Evolutionary conservation across 2,329 filamentous ascomycete genomes (phyloP), one percentile per base, ranked within the genome.

Genomic region (Tolypocladium sp.): DNA sequence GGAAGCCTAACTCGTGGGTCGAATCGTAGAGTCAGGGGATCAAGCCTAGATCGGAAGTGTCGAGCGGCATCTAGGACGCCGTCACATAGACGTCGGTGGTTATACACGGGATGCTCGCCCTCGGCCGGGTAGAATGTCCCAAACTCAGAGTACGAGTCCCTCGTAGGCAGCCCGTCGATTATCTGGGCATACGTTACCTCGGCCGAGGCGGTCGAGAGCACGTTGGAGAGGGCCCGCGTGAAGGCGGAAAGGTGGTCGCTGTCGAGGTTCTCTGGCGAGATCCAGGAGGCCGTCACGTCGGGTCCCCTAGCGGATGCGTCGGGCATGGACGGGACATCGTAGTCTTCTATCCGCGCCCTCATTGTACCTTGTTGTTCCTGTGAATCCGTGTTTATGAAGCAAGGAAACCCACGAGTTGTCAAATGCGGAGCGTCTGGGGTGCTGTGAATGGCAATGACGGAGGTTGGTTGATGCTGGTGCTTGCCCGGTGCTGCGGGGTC

Each of bases 141-240:
- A 20, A 52, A 52, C 15, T 52, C 49, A 20, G 25, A 8, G 25
- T 30, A 35, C 25, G 49, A 52, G 22, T 52, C 49, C 25, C 25
- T 33, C 27, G 49, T 52, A 9, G 65, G 64, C 0, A 63, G 59
- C 1, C 63, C 64, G 25, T 66, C 60, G 3, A 64, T 62, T 6
- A 66, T 61, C 9, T 66, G 63, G 0, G 63, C 61, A 15, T 63
- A 65, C 0, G 64, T 65, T 8, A 60, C 56, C 6, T 59, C 55
- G 0, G 63, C 62, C 0, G 60, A 3, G 3, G 58, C 58, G 0
- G 60, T 66, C 0, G 59, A 55, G 0, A 66, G 51, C 4, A 60
- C 52, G 27, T 60, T 61, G n/a, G 33, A 40, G 25, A 57, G 20
- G 33, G 56, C 46, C 12, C 13, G 35, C 15, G 20, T 33, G 17